Percentiles rank a stretch among this genome's conserved stretches.
Conservation (phyloP, 768 basidiomycete species). For the Pisolithus sp. region DNA sequence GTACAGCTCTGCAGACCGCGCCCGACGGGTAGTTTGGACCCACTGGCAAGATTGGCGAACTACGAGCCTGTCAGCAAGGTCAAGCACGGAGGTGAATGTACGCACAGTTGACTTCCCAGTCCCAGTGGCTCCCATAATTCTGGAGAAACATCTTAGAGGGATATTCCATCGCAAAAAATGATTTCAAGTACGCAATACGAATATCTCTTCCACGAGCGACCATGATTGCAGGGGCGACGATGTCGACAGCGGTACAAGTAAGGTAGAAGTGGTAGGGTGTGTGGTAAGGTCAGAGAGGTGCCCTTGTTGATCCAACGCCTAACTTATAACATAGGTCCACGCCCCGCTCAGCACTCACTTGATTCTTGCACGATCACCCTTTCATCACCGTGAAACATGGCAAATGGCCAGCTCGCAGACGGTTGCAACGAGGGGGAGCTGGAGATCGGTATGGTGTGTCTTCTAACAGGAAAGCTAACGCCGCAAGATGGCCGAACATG, state of each 20-base stretch:
- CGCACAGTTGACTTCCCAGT: constrained; percentile 33
- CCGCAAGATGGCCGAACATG: not conserved
- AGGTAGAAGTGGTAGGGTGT: too few species aligned
- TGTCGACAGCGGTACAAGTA: not conserved
- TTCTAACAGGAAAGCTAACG: not conserved
- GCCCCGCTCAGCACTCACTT: not conserved
- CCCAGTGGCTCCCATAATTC: constrained; percentile 30
- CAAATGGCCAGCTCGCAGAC: not conserved
- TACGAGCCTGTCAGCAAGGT: constrained; percentile 15
- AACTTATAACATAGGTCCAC: not conserved
- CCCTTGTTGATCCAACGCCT: not conserved
- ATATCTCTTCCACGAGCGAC: not conserved
- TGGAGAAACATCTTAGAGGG: constrained; percentile 23
- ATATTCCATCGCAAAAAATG: not conserved
- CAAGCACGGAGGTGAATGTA: not conserved
- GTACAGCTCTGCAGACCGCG: constrained; percentile 47
- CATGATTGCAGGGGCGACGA: not conserved
- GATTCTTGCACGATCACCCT: not conserved
- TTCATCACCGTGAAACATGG: not conserved
- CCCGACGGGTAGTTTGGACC: constrained; percentile 41
- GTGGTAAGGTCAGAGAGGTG: not conserved
- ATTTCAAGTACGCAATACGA: not conserved
- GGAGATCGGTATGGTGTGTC: not conserved
- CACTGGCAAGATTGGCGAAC: constrained; percentile 52
- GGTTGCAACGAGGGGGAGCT: not conserved